These are phyloP conservation scores for Filobasidium floriforme DNA, from an alignment of 768 basidiomycete species.

Conservation along the genomic window DNA sequence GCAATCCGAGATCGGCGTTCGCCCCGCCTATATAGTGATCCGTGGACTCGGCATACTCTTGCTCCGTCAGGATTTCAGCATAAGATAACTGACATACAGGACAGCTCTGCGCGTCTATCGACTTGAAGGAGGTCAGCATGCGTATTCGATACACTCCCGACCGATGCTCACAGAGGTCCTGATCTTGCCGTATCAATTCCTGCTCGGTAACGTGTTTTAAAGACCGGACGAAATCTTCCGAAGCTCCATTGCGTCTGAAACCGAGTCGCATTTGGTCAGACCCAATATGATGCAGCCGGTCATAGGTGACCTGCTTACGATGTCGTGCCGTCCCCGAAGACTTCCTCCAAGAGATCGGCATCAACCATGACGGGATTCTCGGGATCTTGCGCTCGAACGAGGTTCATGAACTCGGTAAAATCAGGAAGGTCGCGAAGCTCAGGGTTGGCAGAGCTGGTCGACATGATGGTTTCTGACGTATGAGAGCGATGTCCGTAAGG, in stretches of 20 bases:
- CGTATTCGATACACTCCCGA: no score
- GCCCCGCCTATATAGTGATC: constrained; percentile 21
- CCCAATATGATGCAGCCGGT: background rate
- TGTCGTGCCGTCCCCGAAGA: constrained; percentile 6
- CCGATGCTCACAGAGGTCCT: constrained; percentile 5
- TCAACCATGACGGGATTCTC: constrained; percentile 14
- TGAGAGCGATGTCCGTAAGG: no score
- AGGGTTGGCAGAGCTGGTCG: no score
- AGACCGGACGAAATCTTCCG: constrained; percentile 14
- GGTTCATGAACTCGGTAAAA: constrained; percentile 17
- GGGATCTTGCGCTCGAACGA: constrained; percentile 9
- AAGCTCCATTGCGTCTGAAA: constrained; percentile 13
- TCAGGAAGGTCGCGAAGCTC: background rate
- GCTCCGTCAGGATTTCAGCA: constrained; percentile 20
- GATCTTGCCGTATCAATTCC: background rate
- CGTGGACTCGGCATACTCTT: constrained; percentile 21
- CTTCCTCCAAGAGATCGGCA: constrained; percentile 17
- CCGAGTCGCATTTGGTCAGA: background rate
- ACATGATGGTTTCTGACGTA: no score
- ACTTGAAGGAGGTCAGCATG: background rate
- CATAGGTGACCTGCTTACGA: background rate
- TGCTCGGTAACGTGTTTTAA: constrained; percentile 10
- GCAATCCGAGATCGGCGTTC: constrained; percentile 19
- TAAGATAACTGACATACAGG: constrained; percentile 21
- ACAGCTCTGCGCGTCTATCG: constrained; percentile 13